Base-by-base conservation (phyloP, 2,329 filamentous ascomycete species). In the Seiridium cupressi region DNA sequence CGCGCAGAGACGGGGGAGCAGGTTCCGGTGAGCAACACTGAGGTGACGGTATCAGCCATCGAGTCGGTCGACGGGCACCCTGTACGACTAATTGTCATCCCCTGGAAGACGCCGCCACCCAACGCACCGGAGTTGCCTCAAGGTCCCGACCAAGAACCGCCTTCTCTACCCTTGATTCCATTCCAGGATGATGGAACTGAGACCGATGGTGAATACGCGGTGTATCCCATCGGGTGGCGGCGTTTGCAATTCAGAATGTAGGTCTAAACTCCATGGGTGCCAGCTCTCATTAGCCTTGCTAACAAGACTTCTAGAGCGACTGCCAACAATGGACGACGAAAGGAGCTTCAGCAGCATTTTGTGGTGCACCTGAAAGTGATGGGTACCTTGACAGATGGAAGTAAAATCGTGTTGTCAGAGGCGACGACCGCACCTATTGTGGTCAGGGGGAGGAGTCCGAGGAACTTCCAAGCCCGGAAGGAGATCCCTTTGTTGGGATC, bases 311-410 rank as follows among this genome's bases (percentile, higher is more conserved):
- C 34, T 40, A 87, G 94, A 73, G 94, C 94, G 18, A 98, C 94
- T 7, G 94, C 94, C 60, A 98, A 98, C 77, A 98, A 98, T 72
- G 94, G 94, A 9, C 87, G 94, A 62, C 84, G 94, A 63, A 96
- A 97, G 78, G 94, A 98, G 73, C 84, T 98, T 51, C 94, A 98
- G 72, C 94, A 98, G 72, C 94, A 98, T 77, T 98, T 98, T 74
- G 88, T 96, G 9, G 83, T 98, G 60, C 89, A 93, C 64, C 79
- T 98, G 56, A 96, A 94, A 74, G 89, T 97, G 8, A 81, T 93
- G 64, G 93, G 89, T 13, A 95, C 92, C 0, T 78, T 98, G 55
- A 85, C 91, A 1, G 95, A 92, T 62, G 92, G 92, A n/a, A 84
- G 83, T 40, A 96, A 93, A 74, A 84, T 92, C 40, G 84, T 92